phyloP scores from a whole-genome alignment of 78 protist genomes.

The Dictyostelium brefeldianum region DNA sequence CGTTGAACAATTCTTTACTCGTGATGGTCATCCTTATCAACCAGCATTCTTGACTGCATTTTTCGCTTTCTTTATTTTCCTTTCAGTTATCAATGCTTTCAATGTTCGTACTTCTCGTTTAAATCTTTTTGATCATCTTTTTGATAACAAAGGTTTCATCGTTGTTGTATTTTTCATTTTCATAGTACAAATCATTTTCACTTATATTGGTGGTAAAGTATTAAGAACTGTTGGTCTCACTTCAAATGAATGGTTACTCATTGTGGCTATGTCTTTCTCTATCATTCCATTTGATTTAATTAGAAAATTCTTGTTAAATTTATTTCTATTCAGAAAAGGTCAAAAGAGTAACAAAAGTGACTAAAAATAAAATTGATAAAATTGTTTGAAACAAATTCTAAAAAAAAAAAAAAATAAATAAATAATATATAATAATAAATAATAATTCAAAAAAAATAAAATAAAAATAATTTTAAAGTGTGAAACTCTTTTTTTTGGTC shows the following conservation, averaged over 20 bases:
- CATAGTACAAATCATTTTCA: slow-evolving; percentile 81
- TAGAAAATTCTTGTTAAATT: slow-evolving; percentile 50
- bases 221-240: slow-evolving; percentile 82
- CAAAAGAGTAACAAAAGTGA: slow-evolving; percentile 6
- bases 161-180: slow-evolving; percentile 80
- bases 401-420: background rate
- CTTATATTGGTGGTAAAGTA: slow-evolving; percentile 83
- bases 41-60: slow-evolving; percentile 86
- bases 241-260: slow-evolving; percentile 63
- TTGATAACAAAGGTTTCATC: slow-evolving; percentile 78
- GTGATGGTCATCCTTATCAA: slow-evolving; percentile 48
- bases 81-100: slow-evolving; percentile 90
- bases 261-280: slow-evolving; percentile 67
- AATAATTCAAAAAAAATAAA: too few species aligned
- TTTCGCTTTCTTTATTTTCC: slow-evolving; percentile 91
- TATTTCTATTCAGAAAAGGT: slow-evolving; percentile 17
- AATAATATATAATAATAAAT: too few species aligned
- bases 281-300: slow-evolving; percentile 81
- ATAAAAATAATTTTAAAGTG: too few species aligned
- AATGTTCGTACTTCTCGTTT: slow-evolving; percentile 84
- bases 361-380: slow-evolving; percentile 8
- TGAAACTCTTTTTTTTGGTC: too few species aligned
- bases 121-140: slow-evolving; percentile 80
- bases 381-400: slow-evolving; percentile 15
- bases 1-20: slow-evolving; percentile 40